Conservation (phyloP, 176 grass and related monocot genomes). For the bread wheat (Triticum aestivum) region DNA sequence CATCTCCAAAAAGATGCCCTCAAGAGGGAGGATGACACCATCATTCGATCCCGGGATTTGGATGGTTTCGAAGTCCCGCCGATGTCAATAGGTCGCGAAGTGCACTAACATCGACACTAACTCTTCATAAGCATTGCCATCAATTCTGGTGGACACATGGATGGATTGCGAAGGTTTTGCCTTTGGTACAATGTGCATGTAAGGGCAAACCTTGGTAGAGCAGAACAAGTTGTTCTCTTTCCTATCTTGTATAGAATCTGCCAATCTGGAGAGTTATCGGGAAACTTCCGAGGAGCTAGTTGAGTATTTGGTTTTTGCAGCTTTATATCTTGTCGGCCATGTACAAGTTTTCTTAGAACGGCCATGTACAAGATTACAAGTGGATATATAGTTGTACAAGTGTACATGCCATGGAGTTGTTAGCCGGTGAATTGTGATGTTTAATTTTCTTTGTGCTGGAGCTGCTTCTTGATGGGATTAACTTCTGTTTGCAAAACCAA, state of each 20-base stretch:
- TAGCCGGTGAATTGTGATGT: neutral
- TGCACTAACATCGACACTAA: constrained; percentile 33
- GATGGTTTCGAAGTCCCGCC: constrained; percentile 19
- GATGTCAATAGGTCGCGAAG: neutral
- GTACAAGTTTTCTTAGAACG: too few relatives aligned
- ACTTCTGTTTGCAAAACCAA: too few relatives aligned
- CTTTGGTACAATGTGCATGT: constrained; percentile 10
- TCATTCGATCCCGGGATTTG: neutral
- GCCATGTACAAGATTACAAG: neutral
- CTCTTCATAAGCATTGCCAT: constrained; percentile 7
- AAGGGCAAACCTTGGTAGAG: constrained; percentile 6
- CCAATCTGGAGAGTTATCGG: neutral
- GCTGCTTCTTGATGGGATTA: neutral
- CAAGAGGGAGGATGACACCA: too few relatives aligned
- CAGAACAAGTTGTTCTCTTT: constrained; percentile 5
- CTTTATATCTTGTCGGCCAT: constrained; percentile 40
- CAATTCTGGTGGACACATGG: neutral
- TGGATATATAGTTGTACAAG: constrained; percentile 51
- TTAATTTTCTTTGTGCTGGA: neutral
- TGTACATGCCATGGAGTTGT: constrained; percentile 35
- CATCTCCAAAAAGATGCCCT: too few relatives aligned
- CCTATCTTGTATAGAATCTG: constrained; percentile 10
- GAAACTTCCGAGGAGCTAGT: neutral
- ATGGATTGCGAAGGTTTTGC: neutral
- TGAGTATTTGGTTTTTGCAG: constrained; percentile 18